These are phyloP conservation scores for Immersiporthe knoxdaviesiana DNA, from an alignment of 2,329 filamentous ascomycete species.

Conservation along the genomic window DNA sequence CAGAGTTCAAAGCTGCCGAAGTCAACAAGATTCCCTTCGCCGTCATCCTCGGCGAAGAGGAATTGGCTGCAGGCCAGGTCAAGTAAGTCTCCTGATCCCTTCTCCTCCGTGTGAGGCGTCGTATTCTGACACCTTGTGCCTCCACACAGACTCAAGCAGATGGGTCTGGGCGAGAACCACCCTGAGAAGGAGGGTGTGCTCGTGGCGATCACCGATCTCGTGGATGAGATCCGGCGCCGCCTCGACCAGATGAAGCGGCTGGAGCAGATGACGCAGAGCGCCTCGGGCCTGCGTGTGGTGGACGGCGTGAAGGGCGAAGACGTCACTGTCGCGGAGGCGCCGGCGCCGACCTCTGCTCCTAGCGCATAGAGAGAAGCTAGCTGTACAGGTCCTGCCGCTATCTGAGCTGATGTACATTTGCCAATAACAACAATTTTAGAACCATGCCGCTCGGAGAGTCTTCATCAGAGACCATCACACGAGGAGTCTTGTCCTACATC, in stretches of 20 bases:
- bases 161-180: constrained; percentile 78
- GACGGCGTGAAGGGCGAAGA: constrained; percentile 50
- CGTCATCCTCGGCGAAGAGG: constrained; percentile 89
- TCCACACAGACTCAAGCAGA: constrained; percentile 49
- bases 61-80: constrained; percentile 80
- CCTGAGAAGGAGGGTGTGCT: constrained; percentile 87
- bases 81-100: constrained; percentile 14
- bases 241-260: constrained; percentile 48
- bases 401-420: background rate
- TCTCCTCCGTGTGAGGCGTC: background rate
- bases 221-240: constrained; percentile 57
- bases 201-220: constrained; percentile 66
- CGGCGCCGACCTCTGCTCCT: constrained; percentile 26
- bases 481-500: background rate
- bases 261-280: constrained; percentile 47
- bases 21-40: constrained; percentile 78
- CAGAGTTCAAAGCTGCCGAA: constrained; percentile 89
- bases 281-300: constrained; percentile 51
- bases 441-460: background rate
- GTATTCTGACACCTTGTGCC: background rate
- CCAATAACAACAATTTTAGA: too few relatives aligned
- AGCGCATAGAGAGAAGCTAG: background rate
- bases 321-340: constrained; percentile 35
- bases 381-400: background rate
- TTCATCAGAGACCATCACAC: background rate